A percentile compares a stretch with the other conserved stretches of the same genome.
Evolutionary conservation across 2,329 filamentous ascomycete species (phyloP).

Genomic region (Aspergillus tanneri): DNA sequence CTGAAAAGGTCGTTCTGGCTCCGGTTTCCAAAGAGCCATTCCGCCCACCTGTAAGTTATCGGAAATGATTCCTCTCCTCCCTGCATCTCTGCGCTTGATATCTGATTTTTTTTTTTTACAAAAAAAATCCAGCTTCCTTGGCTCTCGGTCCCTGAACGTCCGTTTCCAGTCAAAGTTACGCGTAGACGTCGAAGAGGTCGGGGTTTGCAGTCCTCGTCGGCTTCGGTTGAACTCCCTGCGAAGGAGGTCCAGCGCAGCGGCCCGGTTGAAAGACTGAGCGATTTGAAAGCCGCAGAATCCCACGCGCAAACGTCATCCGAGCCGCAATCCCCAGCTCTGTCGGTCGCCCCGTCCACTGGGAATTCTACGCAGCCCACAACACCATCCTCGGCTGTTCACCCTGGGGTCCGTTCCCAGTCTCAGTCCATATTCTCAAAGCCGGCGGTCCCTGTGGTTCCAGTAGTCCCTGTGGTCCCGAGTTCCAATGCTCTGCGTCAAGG

Average conservation of each 20-base stretch:
- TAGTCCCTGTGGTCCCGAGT: constrained; percentile 48
- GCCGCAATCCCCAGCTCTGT: constrained; percentile 58
- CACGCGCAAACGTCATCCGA: constrained; percentile 37
- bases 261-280: constrained; percentile 22
- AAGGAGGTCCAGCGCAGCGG: constrained; percentile 37
- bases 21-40: constrained; percentile 45
- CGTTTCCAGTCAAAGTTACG: constrained; percentile 55
- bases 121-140: constrained; percentile 53
- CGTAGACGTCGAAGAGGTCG: constrained; percentile 47
- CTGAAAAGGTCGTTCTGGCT: constrained; percentile 24
- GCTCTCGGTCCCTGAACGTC: constrained; percentile 56
- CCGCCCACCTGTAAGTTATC: constrained; percentile 51
- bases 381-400: constrained; percentile 52
- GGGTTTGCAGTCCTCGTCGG: constrained; percentile 33
- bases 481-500: constrained; percentile 36
- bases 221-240: constrained; percentile 52
- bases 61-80: too few relatives aligned
- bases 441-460: constrained; percentile 47
- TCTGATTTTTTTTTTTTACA: constrained; percentile 10
- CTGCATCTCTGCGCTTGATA: background rate
- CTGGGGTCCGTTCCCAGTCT: constrained; percentile 32
- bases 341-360: constrained; percentile 57
- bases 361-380: constrained; percentile 57
- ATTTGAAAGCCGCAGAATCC: constrained; percentile 20
- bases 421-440: constrained; percentile 38